phyloP scores from a whole-genome alignment of 768 basidiomycete genomes.

The Mycena floridula region DNA sequence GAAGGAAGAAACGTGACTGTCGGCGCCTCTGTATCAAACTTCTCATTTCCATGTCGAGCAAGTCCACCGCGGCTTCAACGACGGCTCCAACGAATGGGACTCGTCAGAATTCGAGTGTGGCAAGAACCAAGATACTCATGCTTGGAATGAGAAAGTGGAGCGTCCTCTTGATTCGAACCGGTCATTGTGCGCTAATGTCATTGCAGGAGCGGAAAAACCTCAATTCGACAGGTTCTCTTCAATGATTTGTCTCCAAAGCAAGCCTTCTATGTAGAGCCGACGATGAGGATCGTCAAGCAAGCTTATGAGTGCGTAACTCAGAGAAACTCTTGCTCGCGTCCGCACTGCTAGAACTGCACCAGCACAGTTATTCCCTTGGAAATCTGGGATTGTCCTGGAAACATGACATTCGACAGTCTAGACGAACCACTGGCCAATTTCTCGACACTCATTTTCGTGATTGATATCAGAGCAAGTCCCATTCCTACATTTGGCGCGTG shows the following conservation, averaged over 20 bases:
- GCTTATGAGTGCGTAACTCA: constrained; percentile 67
- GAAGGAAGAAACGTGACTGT: too few relatives aligned
- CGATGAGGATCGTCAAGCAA: constrained; percentile 69
- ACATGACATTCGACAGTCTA: constrained; percentile 73
- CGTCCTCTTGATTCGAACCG: background rate
- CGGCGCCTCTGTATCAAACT: too few relatives aligned
- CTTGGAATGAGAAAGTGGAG: constrained; percentile 66
- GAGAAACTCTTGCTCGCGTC: background rate
- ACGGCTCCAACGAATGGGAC: background rate
- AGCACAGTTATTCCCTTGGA: constrained; percentile 91
- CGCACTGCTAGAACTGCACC: constrained; percentile 7
- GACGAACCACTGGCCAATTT: constrained; percentile 73
- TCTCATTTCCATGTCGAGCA: too few relatives aligned
- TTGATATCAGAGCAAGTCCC: constrained; percentile 83
- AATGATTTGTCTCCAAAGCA: constrained; percentile 77
- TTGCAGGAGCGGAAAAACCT: constrained; percentile 84
- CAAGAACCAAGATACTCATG: constrained; percentile 65
- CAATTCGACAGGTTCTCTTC: constrained; percentile 89
- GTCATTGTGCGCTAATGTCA: constrained; percentile 4
- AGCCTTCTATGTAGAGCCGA: constrained; percentile 86
- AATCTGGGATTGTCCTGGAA: constrained; percentile 94
- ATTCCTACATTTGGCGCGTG: constrained; percentile 3
- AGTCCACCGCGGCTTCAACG: background rate
- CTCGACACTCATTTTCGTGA: constrained; percentile 84
- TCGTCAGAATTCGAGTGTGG: constrained; percentile 7